Percentiles rank a stretch among this genome's conserved stretches.
These are phyloP conservation scores for Salvia sclarea DNA, from an alignment of 305 asterid genomes.

Conservation along the genomic window DNA sequence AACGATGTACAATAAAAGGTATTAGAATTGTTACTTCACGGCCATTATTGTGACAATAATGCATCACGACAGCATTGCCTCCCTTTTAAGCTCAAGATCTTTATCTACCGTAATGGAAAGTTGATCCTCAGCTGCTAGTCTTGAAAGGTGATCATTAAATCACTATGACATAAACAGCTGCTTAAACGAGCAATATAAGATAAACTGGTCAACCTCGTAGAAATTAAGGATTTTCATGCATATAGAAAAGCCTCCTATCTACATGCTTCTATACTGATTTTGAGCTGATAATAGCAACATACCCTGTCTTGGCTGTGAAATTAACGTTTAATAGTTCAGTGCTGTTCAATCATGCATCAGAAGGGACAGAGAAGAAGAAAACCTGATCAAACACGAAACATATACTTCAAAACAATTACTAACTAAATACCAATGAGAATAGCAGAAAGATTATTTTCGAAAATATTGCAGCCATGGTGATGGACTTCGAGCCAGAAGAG, in stretches of 20 bases:
- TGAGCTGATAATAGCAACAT: not conserved
- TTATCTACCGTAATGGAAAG: not conserved
- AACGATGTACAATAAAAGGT: not conserved
- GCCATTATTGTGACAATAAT: not conserved
- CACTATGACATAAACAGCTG: slow-evolving; percentile 4
- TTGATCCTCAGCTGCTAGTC: not conserved
- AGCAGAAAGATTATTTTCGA: not conserved
- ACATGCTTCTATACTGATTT: not conserved
- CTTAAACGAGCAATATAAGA: not conserved
- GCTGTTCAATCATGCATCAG: slow-evolving; percentile 4
- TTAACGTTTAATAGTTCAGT: not conserved
- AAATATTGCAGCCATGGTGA: not conserved
- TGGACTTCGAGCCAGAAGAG: not conserved
- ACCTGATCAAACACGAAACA: not conserved
- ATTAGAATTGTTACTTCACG: not conserved
- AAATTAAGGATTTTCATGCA: slow-evolving; percentile 5
- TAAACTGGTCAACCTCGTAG: not conserved
- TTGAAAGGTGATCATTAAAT: not conserved
- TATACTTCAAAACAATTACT: slow-evolving; percentile 4
- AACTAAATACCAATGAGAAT: slow-evolving; percentile 1
- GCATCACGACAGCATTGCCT: not conserved
- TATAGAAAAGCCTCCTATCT: not conserved
- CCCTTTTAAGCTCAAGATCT: not conserved
- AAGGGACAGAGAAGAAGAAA: slow-evolving; percentile 7
- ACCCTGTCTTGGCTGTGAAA: not conserved